Evolutionary conservation across 257 asterid species (phyloP).

Genomic region (Thymus mandschuricus): DNA sequence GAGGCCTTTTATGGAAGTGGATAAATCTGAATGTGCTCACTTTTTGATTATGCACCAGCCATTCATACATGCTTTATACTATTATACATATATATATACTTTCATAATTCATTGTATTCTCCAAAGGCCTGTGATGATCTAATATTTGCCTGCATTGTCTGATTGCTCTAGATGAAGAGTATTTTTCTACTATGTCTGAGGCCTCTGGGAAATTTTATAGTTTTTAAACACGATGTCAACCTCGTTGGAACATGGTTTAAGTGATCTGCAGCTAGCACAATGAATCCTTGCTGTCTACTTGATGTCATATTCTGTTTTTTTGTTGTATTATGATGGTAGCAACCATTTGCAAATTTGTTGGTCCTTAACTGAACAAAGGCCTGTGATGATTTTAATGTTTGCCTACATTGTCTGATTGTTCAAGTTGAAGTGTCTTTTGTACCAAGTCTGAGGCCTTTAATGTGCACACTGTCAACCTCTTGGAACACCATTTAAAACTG

Average conservation of each 20-base stretch:
- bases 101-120: not conserved
- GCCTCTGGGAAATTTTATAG: not conserved
- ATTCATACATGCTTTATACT: too few relatives aligned
- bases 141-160: constrained; percentile 30
- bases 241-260: too few relatives aligned
- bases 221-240: too few relatives aligned
- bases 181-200: constrained; percentile 3
- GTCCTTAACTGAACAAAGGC: not conserved
- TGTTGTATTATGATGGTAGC: not conserved
- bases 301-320: too few relatives aligned
- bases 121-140: constrained; percentile 12
- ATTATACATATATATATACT: too few relatives aligned
- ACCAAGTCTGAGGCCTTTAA: constrained; percentile 17
- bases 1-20: too few relatives aligned
- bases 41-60: too few relatives aligned
- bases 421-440: constrained; percentile 17
- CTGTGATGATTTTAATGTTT: constrained; percentile 20
- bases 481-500: too few relatives aligned
- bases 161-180: constrained; percentile 23
- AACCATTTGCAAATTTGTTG: not conserved
- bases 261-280: too few relatives aligned
- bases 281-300: too few relatives aligned
- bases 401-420: constrained; percentile 28
- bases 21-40: too few relatives aligned
- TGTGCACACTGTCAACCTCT: too few relatives aligned